A percentile compares a stretch with the other conserved stretches of the same genome.
Evolutionary conservation across 2,329 filamentous ascomycete species (phyloP).

Genomic region (Exserohilum turcica): DNA sequence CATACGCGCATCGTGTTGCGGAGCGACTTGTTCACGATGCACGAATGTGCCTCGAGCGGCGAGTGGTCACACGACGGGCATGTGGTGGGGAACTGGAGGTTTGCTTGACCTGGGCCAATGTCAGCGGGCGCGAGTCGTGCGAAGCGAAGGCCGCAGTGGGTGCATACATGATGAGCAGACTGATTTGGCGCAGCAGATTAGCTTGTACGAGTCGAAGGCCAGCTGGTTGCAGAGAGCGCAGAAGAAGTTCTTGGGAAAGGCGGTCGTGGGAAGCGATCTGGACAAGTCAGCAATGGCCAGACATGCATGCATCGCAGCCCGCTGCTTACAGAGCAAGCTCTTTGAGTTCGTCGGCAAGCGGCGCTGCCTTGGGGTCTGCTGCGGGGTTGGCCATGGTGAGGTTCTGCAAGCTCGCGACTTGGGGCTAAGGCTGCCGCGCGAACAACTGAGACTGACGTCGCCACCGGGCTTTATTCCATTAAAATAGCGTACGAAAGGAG

Average conservation of each 20-base stretch:
- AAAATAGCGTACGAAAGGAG: slow-evolving; percentile 6
- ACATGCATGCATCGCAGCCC: no score
- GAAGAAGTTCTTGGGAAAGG: slow-evolving; percentile 93
- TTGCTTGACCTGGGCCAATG: slow-evolving; percentile 33
- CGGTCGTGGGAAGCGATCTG: slow-evolving; percentile 78
- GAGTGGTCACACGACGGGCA: slow-evolving; percentile 95
- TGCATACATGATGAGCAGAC: slow-evolving; percentile 86
- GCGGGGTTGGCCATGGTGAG: slow-evolving; percentile 37
- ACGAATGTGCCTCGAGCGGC: slow-evolving; percentile 83
- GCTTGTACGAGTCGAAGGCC: slow-evolving; percentile 85
- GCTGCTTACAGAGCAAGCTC: slow-evolving; percentile 39
- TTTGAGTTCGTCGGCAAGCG: slow-evolving; percentile 42
- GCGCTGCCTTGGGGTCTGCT: slow-evolving; percentile 38
- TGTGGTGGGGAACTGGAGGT: slow-evolving; percentile 69
- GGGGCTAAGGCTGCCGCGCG: slow-evolving; percentile 31
- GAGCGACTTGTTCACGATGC: slow-evolving; percentile 87
- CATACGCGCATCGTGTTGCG: slow-evolving; percentile 92
- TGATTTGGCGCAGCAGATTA: slow-evolving; percentile 93
- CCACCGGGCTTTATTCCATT: slow-evolving; percentile 31
- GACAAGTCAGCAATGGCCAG: slow-evolving; percentile 16
- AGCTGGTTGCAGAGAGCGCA: slow-evolving; percentile 93
- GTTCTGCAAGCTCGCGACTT: slow-evolving; percentile 22
- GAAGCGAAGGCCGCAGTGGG: neutral
- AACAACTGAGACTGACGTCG: slow-evolving; percentile 14
- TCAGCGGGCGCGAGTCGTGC: slow-evolving; percentile 6